Percentiles rank a stretch among this genome's conserved stretches.
Evolutionary conservation across 116 monocot genomes (phyloP).

Genomic region (Dioscorea cayenensis): DNA sequence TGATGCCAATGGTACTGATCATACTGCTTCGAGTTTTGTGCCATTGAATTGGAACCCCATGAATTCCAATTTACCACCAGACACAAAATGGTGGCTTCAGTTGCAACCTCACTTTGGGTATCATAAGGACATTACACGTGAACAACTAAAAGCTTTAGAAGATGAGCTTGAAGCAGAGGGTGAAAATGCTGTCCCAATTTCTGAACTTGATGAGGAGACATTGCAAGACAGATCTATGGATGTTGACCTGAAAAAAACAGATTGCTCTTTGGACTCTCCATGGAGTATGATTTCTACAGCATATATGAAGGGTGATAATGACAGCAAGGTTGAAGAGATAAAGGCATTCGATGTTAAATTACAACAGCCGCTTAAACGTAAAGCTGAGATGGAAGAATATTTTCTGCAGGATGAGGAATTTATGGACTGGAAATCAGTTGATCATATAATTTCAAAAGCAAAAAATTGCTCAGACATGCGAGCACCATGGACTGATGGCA

Average conservation of each 20-base stretch:
- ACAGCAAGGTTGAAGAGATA: slow-evolving; percentile 24
- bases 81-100: slow-evolving; percentile 93
- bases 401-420: slow-evolving; percentile 28
- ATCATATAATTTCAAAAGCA: slow-evolving; percentile 35
- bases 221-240: not conserved
- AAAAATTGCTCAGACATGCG: slow-evolving; percentile 23
- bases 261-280: slow-evolving; percentile 19
- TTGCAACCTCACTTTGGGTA: slow-evolving; percentile 54
- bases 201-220: slow-evolving; percentile 12
- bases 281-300: slow-evolving; percentile 13
- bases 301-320: slow-evolving; percentile 29
- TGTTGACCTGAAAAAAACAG: slow-evolving; percentile 12
- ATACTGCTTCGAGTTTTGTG: slow-evolving; percentile 28
- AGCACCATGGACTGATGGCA: slow-evolving; percentile 23
- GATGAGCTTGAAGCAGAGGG: slow-evolving; percentile 19
- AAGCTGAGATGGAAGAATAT: slow-evolving; percentile 19
- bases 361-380: slow-evolving; percentile 25
- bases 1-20: slow-evolving; percentile 20
- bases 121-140: slow-evolving; percentile 37
- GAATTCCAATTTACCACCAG: slow-evolving; percentile 47
- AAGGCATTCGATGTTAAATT: slow-evolving; percentile 22
- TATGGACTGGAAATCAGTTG: slow-evolving; percentile 35
- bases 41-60: slow-evolving; percentile 56
- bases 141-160: slow-evolving; percentile 27
- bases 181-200: slow-evolving; percentile 1